Evolutionary conservation across 2,329 filamentous ascomycete genomes (phyloP).

Genomic region (Paramyrothecium roridum): DNA sequence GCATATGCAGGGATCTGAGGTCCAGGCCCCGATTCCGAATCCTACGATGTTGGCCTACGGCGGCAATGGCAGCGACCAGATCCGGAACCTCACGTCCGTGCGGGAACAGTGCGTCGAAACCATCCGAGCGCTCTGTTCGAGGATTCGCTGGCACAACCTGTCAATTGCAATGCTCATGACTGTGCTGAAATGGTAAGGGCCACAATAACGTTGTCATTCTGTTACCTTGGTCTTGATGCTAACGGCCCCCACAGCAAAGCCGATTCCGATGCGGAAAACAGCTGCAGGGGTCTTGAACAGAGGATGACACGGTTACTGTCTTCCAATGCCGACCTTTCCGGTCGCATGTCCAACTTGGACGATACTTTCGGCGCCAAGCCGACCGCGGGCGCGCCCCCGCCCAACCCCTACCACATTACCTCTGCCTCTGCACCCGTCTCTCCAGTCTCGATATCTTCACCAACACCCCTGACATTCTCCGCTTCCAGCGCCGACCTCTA

Average conservation of each 20-base stretch:
- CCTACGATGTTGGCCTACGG: constrained; percentile 5
- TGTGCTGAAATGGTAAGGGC: constrained; percentile 34
- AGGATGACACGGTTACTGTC: constrained; percentile 29
- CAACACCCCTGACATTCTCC: constrained; percentile 10
- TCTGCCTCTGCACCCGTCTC: not conserved
- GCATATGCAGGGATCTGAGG: not conserved
- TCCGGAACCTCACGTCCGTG: constrained; percentile 8
- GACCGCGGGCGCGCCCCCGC: constrained; percentile 6
- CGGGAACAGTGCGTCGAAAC: constrained; percentile 16
- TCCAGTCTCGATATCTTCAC: constrained; percentile 10
- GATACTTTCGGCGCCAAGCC: constrained; percentile 15
- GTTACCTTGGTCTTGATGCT: not conserved
- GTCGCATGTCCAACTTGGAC: constrained; percentile 23
- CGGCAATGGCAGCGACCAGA: constrained; percentile 1
- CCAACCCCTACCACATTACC: constrained; percentile 6
- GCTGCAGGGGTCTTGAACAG: constrained; percentile 27
- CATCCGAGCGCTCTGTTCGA: constrained; percentile 23
- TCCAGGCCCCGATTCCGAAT: not conserved
- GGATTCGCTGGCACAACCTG: constrained; percentile 33
- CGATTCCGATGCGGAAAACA: constrained; percentile 31
- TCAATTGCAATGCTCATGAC: constrained; percentile 38
- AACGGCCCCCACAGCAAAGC: constrained; percentile 20
- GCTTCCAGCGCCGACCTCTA: constrained; percentile 8
- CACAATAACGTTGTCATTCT: no score
- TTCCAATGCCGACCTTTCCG: constrained; percentile 28